Percentiles rank a stretch among this genome's conserved stretches.
phyloP scores from a whole-genome alignment of 805 yeast genomes.

The Ascoidea asiatica region DNA sequence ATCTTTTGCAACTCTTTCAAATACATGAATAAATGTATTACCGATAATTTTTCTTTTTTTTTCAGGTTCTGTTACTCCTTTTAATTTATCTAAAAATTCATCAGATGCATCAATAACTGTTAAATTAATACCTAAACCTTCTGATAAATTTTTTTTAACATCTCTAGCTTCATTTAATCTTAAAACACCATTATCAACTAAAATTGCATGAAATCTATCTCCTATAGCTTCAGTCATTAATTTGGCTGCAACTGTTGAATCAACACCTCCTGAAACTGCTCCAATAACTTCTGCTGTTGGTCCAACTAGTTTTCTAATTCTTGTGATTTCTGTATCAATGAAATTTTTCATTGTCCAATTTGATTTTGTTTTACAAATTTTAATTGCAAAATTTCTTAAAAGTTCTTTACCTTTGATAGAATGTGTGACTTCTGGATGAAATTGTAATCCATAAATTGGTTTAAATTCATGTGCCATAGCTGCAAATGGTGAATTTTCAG shows the following conservation, averaged over 20 bases:
- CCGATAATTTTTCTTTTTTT: constrained; percentile 98
- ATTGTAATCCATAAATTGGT: constrained; percentile 86
- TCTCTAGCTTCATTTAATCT: constrained; percentile 83
- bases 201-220: constrained; percentile 94
- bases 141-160: constrained; percentile 81
- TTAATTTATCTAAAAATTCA: constrained; percentile 71
- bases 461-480: constrained; percentile 72
- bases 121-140: constrained; percentile 88
- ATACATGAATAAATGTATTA: constrained; percentile 92
- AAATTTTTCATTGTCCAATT: constrained; percentile 99
- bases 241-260: constrained; percentile 98
- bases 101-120: constrained; percentile 92
- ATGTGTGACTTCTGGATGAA: constrained; percentile 98
- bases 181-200: constrained; percentile 97
- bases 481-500: constrained; percentile 91
- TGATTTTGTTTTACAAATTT: constrained; percentile 73
- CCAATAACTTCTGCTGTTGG: constrained; percentile 98
- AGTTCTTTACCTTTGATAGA: constrained; percentile 80
- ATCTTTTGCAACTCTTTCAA: constrained; percentile 89
- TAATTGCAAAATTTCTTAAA: constrained; percentile 85
- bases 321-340: constrained; percentile 88
- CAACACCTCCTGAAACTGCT: constrained; percentile 99
- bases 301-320: constrained; percentile 86
- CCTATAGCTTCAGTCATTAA: constrained; percentile 97
- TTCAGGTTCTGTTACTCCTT: constrained; percentile 97